Conservation (phyloP, 2,329 filamentous ascomycete genomes). For the Lachnellula cervina region DNA sequence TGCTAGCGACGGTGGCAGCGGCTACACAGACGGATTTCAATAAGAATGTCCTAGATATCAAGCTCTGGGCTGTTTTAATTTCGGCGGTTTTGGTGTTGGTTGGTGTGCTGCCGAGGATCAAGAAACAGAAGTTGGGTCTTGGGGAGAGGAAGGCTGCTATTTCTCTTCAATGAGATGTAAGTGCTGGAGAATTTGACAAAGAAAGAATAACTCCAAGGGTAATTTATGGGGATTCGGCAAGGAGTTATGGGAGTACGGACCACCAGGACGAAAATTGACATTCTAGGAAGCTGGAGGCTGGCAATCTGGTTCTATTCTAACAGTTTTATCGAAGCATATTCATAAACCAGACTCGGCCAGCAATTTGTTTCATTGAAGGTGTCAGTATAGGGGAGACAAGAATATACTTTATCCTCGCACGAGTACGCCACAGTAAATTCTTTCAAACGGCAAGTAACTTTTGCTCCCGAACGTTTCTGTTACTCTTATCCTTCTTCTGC, state of each 20-base stretch:
- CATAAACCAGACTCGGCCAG: no score
- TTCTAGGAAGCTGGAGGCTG: no score
- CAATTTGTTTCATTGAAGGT: no score
- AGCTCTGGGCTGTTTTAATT: constrained; percentile 71
- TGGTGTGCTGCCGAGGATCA: constrained; percentile 73
- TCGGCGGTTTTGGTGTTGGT: constrained; percentile 60
- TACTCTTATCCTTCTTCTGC: no score
- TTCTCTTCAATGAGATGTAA: not conserved
- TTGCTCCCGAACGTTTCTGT: no score
- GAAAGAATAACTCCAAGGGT: not conserved
- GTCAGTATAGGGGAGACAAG: no score
- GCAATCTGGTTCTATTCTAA: no score
- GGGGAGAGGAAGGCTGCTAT: constrained; percentile 7
- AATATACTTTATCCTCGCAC: no score
- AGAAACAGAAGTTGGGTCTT: constrained; percentile 73
- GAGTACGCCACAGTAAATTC: no score
- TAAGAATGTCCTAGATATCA: constrained; percentile 61
- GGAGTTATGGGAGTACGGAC: not conserved
- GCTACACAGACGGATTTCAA: constrained; percentile 76
- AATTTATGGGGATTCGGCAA: not conserved
- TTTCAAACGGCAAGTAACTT: no score
- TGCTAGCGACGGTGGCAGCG: constrained; percentile 68
- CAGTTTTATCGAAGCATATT: no score
- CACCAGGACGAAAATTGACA: no score
- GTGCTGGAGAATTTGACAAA: not conserved